Conservation (phyloP, 2,329 filamentous ascomycete genomes). For the Colletotrichum sansevieriae region DNA sequence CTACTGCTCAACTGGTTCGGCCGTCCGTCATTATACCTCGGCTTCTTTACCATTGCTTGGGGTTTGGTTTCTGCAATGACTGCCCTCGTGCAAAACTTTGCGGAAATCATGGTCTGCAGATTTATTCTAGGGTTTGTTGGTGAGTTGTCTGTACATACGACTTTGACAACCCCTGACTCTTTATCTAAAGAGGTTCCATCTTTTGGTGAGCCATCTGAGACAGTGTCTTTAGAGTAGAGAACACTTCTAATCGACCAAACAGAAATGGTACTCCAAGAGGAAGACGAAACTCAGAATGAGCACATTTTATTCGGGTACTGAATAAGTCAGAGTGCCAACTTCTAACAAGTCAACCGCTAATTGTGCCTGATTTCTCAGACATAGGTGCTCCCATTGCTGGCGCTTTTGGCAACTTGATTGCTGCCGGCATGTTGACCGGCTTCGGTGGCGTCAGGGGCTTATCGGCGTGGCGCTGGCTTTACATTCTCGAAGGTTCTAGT, state of each 20-base stretch:
- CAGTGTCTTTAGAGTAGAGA: not conserved
- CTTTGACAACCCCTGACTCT: not conserved
- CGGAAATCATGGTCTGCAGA: conserved; percentile 51
- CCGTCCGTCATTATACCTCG: conserved; percentile 47
- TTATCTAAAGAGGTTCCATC: conserved; percentile 53
- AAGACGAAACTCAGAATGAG: conserved; percentile 61
- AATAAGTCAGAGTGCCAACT: too few relatives aligned
- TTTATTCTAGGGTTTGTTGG: conserved; percentile 56
- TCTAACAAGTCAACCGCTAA: too few relatives aligned
- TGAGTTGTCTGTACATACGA: not conserved
- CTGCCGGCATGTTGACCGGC: conserved; percentile 55
- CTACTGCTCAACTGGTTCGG: conserved; percentile 49
- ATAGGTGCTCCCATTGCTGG: conserved; percentile 47
- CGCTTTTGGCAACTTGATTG: conserved; percentile 49
- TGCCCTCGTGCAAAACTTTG: conserved; percentile 50
- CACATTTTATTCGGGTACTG: conserved; percentile 48
- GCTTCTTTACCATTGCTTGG: conserved; percentile 52
- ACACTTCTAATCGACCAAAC: not conserved
- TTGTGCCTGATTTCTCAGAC: too few relatives aligned
- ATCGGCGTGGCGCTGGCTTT: conserved; percentile 65
- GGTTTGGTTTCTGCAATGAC: conserved; percentile 45
- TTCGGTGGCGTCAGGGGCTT: conserved; percentile 56
- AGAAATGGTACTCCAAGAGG: conserved; percentile 54
- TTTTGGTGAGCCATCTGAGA: conserved; percentile 47
- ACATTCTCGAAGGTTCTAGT: conserved; percentile 58